A percentile compares a stretch with the other conserved stretches of the same genome.
These are phyloP conservation scores for Dictyostelium discoideum DNA, from an alignment of 78 protist genomes.

Conservation along the genomic window dicty_2.7 NC_007089.4:2597001-2597500, in stretches of 20 bases:
- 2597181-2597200: constrained; percentile 10
- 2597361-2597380: neutral
- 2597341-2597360: too few species aligned
- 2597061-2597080: constrained; percentile 25
- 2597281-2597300: neutral
- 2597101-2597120: constrained; percentile 53
- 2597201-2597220: neutral
- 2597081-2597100: constrained; percentile 66
- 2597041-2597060: neutral
- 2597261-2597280: neutral
- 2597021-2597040: constrained; percentile 75
- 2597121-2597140: constrained; percentile 38
- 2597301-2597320: too few species aligned
- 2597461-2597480: too few species aligned
- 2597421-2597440: neutral
- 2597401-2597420: neutral
- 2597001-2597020: constrained; percentile 86
- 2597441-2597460: too few species aligned
- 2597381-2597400: neutral
- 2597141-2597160: constrained; percentile 37
- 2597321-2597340: too few species aligned
- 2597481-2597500: too few species aligned
- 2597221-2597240: neutral
- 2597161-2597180: constrained; percentile 5
- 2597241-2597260: neutral